Evolutionary conservation across 805 yeast species (phyloP).

Genomic region (Candida incommunis): DNA sequence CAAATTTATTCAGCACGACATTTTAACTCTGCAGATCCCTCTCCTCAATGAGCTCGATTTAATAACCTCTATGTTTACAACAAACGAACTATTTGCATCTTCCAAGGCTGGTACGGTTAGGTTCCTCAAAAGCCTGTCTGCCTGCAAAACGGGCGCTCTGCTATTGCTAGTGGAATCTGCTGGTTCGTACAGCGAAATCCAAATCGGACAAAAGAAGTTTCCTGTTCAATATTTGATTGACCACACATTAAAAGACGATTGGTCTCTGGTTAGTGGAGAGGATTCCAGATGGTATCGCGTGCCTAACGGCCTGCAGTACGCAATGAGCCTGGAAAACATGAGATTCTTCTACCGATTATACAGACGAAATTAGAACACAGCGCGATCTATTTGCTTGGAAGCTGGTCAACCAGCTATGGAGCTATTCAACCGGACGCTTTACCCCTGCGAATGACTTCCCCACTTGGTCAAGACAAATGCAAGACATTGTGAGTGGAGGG

Average conservation of each 20-base stretch:
- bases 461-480: no score
- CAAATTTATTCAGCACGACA: neutral
- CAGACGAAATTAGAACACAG: neutral
- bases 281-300: conserved; percentile 77
- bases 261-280: conserved; percentile 51
- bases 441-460: no score
- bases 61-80: conserved; percentile 68
- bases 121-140: conserved; percentile 39
- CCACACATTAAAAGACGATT: conserved; percentile 49
- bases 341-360: conserved; percentile 38
- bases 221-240: conserved; percentile 76
- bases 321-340: conserved; percentile 72
- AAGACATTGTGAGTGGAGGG: no score
- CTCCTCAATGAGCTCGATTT: conserved; percentile 27
- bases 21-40: conserved; percentile 12
- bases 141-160: conserved; percentile 42
- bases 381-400: no score
- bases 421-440: no score
- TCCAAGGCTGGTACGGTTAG: conserved; percentile 46
- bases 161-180: conserved; percentile 75
- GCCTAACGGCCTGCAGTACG: conserved; percentile 38
- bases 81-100: conserved; percentile 71
- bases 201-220: conserved; percentile 60
- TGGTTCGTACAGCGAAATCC: conserved; percentile 73
- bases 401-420: no score